These are phyloP conservation scores for Trichoderma harzianum DNA, from an alignment of 2,329 filamentous ascomycete species.

Conservation along the genomic window DNA sequence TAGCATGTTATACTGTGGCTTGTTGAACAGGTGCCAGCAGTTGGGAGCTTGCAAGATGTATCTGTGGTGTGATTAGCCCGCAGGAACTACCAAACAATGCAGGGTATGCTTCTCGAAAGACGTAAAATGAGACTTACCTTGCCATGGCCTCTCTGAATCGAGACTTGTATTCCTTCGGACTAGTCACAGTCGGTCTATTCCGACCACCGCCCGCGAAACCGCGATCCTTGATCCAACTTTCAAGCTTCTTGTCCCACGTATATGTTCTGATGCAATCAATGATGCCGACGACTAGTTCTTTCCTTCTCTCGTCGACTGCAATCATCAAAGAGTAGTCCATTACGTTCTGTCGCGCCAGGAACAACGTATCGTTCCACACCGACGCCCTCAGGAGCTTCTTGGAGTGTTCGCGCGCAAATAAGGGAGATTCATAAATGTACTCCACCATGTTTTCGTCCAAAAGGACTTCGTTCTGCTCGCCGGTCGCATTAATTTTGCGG, in stretches of 20 bases:
- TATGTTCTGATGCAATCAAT: constrained; percentile 98
- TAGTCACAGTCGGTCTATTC: constrained; percentile 90
- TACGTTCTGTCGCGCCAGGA: constrained; percentile 89
- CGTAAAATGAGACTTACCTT: constrained; percentile 54
- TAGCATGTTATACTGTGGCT: constrained; percentile 37
- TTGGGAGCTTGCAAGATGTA: constrained; percentile 74
- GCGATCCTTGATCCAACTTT: constrained; percentile 98
- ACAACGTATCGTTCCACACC: constrained; percentile 97
- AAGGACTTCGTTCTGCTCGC: constrained; percentile 92
- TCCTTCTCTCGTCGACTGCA: constrained; percentile 83
- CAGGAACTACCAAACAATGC: not conserved
- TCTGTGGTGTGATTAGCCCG: constrained; percentile 30
- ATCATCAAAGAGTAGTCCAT: constrained; percentile 99
- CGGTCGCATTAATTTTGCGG: constrained; percentile 92
- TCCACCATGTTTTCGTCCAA: constrained; percentile 99
- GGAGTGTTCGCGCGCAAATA: constrained; percentile 93
- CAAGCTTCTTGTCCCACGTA: constrained; percentile 99
- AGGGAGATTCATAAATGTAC: constrained; percentile 94
- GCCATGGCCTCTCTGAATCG: constrained; percentile 96
- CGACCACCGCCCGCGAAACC: constrained; percentile 74
- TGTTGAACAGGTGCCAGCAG: constrained; percentile 69
- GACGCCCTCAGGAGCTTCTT: constrained; percentile 89
- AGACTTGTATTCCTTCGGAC: constrained; percentile 95
- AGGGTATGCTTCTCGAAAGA: not conserved
- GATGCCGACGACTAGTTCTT: constrained; percentile 93